phyloP scores from a whole-genome alignment of 192 early-diverging fungal species.

The Irineochytrium annulatum region DNA sequence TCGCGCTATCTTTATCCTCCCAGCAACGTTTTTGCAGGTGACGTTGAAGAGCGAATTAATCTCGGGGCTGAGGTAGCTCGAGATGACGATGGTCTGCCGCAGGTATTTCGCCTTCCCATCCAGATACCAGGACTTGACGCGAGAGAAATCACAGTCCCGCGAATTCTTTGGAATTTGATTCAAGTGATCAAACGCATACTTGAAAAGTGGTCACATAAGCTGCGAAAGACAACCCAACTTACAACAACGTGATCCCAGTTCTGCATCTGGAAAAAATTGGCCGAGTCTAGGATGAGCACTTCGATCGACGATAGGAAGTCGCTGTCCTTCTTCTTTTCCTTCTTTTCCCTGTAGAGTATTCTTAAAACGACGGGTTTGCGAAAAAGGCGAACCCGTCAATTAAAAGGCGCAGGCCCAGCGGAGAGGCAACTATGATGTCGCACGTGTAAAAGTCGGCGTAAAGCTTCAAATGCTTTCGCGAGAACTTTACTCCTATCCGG shows the following conservation, averaged over 20 bases:
- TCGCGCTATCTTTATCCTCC: constrained; percentile 45
- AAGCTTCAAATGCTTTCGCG: constrained; percentile 79
- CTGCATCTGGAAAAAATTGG: constrained; percentile 89
- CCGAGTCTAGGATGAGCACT: constrained; percentile 79
- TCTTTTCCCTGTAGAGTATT: no score
- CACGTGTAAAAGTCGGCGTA: constrained; percentile 84
- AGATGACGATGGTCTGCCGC: constrained; percentile 84
- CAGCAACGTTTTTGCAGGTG: constrained; percentile 51
- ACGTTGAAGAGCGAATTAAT: constrained; percentile 73
- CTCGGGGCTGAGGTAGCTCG: constrained; percentile 81
- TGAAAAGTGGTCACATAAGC: not conserved
- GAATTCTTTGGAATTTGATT: constrained; percentile 85
- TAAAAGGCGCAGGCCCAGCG: constrained; percentile 83
- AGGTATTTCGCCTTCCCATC: constrained; percentile 80
- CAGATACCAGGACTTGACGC: constrained; percentile 79
- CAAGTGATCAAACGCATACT: constrained; percentile 77
- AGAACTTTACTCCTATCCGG: constrained; percentile 86
- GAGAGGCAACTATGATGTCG: constrained; percentile 89
- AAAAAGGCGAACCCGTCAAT: constrained; percentile 68
- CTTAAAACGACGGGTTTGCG: not conserved
- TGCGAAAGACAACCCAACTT: constrained; percentile 12
- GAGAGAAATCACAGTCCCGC: constrained; percentile 95
- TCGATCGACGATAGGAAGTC: constrained; percentile 95
- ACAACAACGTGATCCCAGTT: constrained; percentile 96
- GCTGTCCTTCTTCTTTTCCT: constrained; percentile 64